These are phyloP conservation scores for Diaporthe sp. DNA, from an alignment of 2,329 filamentous ascomycete species.

Conservation along the genomic window DNA sequence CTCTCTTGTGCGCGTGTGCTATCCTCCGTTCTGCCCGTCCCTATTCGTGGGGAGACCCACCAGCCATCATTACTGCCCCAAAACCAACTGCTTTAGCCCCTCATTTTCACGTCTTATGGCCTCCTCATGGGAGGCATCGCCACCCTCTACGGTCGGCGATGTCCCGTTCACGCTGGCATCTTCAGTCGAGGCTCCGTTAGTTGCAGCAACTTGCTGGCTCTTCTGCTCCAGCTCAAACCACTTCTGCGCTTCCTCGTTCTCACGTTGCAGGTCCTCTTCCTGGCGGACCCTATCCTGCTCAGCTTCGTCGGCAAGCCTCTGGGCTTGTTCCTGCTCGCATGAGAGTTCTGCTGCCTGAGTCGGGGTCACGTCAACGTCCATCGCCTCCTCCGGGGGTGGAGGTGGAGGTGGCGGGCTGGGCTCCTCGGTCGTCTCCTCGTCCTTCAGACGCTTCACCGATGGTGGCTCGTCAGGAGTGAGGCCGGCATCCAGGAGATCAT, in stretches of 20 bases:
- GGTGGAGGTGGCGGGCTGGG: conserved; percentile 53
- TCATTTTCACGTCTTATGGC: conserved; percentile 19
- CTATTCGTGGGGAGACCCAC: neutral
- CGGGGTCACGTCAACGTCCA: conserved; percentile 55
- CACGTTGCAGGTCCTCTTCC: conserved; percentile 49
- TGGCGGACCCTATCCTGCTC: conserved; percentile 45
- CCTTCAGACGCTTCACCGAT: conserved; percentile 63
- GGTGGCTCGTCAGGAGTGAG: conserved; percentile 66
- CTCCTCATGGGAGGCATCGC: conserved; percentile 6
- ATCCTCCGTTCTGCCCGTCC: neutral
- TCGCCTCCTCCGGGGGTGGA: conserved; percentile 52
- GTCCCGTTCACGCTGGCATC: conserved; percentile 3
- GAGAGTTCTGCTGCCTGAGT: conserved; percentile 63
- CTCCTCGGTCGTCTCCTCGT: conserved; percentile 53
- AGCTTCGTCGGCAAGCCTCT: conserved; percentile 61
- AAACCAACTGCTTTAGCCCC: conserved; percentile 24
- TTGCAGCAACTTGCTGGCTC: conserved; percentile 37
- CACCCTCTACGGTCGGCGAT: neutral
- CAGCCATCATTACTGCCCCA: conserved; percentile 27
- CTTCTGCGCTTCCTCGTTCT: conserved; percentile 52
- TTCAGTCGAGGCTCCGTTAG: conserved; percentile 8
- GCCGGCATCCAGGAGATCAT: conserved; percentile 50
- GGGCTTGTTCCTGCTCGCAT: conserved; percentile 65
- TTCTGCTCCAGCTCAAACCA: conserved; percentile 47
- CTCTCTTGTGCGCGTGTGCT: conserved; percentile 13